These are phyloP conservation scores for Oryza glaberrima DNA, from an alignment of 176 grass and related monocot species.

Conservation along the genomic window DNA sequence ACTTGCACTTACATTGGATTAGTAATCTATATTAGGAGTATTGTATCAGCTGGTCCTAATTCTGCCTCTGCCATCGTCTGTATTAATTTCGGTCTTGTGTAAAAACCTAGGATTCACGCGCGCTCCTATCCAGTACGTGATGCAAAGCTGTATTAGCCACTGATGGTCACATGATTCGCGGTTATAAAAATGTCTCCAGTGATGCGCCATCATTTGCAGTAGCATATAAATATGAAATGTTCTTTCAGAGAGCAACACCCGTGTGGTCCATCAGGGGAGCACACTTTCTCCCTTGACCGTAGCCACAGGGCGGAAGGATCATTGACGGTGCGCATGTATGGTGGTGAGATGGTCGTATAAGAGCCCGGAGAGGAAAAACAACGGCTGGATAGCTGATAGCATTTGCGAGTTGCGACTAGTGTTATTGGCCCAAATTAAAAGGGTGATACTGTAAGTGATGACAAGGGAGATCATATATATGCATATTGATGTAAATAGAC, in stretches of 20 bases:
- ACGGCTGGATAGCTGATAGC: background rate
- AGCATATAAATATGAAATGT: background rate
- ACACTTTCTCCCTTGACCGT: background rate
- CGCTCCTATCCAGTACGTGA: background rate
- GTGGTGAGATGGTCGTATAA: background rate
- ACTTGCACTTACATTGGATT: background rate
- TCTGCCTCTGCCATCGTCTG: background rate
- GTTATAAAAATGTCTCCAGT: background rate
- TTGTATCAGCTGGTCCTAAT: conserved; percentile 44
- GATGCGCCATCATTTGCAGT: background rate
- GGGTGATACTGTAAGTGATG: background rate
- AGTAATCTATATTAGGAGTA: background rate
- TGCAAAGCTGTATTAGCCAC: background rate
- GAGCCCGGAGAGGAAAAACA: background rate
- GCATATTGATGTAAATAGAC: background rate
- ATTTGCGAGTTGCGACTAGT: background rate
- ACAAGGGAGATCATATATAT: background rate
- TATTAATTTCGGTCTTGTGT: background rate
- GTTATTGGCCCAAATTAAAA: background rate
- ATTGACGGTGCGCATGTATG: background rate
- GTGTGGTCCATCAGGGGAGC: background rate
- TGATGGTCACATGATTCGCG: background rate
- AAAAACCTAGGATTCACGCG: background rate
- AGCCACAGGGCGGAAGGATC: background rate
- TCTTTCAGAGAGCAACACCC: background rate